Evolutionary conservation across 805 yeast genomes (phyloP), one percentile per base, ranked within the genome.

Genomic region (Kodamaea neixiangensis): DNA sequence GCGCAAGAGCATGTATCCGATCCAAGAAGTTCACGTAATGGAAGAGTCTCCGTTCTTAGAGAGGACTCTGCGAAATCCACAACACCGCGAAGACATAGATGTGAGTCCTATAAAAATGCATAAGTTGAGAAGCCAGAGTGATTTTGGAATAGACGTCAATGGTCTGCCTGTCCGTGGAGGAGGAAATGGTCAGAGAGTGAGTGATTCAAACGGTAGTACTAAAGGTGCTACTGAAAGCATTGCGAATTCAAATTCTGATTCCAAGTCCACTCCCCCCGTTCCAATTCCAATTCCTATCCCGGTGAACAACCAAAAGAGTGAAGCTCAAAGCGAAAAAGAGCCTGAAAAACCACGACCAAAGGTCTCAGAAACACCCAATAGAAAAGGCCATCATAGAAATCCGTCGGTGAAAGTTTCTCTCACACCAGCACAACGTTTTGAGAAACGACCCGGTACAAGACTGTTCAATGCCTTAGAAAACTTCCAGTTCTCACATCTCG

Each of bases 401-500:
- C 57, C 71, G 4, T 67, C 75, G 2, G 75, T 71, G 4, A 72
- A 70, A 46, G 66, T 73, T 6, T 72, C 78, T 2, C 54, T 73
- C 14, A 79, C 83, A 0, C 84, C 84, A 6, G 82, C 82, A 0
- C 84, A 80, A 55, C 60, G 79, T 29, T 58, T 77, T 22, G 82
- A 79, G 54, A 77, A 77, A 54, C 63, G 58, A 21, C 70, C 73
- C 0, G 76, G 77, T 0, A 66, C 58, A 18, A 58, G 77, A 46
- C 62, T 69, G 64, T 51, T 60, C 29, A 71, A 69, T 56, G 79
- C 77, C 2, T 65, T 78, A 17, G 80, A 76, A 41, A 76, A 76
- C 48, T 83, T 80, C 59, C 72, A 73, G 22, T 72, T 85, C 58
- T 74, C 77, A 44, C 86, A 83, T 44, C 78, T 86, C 34, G 74